These are phyloP conservation scores for Camelina neglecta DNA, from an alignment of 345 rosid species.

Conservation along the genomic window DNA sequence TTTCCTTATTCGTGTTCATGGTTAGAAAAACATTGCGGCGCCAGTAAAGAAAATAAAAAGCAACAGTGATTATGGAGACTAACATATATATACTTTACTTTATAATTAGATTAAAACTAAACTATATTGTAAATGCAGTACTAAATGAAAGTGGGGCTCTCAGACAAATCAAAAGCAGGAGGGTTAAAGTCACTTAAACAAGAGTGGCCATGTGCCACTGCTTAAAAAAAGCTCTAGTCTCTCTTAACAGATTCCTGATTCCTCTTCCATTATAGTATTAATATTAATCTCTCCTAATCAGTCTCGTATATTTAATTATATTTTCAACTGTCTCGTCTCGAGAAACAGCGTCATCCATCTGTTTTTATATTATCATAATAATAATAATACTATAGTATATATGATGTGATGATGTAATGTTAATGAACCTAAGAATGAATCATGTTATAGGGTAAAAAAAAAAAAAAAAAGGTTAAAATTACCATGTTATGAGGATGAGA, in stretches of 20 bases:
- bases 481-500: conserved; percentile 43
- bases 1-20: conserved; percentile 5
- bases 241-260: conserved; percentile 42
- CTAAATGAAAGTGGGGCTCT: conserved; percentile 24
- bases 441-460: not conserved
- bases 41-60: not conserved
- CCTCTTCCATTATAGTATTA: conserved; percentile 18
- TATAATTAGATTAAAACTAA: not conserved
- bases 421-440: not conserved
- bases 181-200: not conserved
- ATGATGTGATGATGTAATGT: conserved; percentile 42
- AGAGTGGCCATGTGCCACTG: conserved; percentile 45
- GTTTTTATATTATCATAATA: conserved; percentile 34
- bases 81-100: conserved; percentile 3
- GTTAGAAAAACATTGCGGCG: conserved; percentile 25
- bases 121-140: not conserved
- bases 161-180: not conserved
- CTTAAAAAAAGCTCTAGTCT: conserved; percentile 37
- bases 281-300: conserved; percentile 33
- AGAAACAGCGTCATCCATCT: conserved; percentile 36
- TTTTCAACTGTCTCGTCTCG: conserved; percentile 39
- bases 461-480: not conserved
- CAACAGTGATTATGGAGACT: conserved; percentile 11
- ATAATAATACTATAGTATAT: conserved; percentile 21
- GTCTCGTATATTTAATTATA: conserved; percentile 29